These are phyloP conservation scores for Tulasnella sp. DNA, from an alignment of 768 basidiomycete species.

Conservation along the genomic window DNA sequence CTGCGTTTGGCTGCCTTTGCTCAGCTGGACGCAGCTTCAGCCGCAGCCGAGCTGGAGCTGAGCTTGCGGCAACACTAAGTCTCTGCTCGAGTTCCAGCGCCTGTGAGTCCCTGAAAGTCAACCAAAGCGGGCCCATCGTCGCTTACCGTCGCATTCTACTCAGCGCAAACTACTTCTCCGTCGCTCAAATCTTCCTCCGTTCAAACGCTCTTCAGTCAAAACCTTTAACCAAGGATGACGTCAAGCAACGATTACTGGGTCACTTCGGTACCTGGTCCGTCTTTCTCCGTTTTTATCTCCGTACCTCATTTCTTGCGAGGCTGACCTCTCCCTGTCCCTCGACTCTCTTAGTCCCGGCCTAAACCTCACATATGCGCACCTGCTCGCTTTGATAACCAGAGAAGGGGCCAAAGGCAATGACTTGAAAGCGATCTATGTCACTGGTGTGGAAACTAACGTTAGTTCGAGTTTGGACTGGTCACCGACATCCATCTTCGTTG, in stretches of 20 bases:
- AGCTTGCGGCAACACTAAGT: too few species aligned
- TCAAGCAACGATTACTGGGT: constrained; percentile 72
- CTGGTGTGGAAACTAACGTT: constrained; percentile 51
- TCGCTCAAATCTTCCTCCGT: constrained; percentile 79
- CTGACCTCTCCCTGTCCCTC: constrained; percentile 16
- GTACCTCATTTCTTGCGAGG: neutral
- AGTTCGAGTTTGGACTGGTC: neutral
- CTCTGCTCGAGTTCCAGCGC: constrained; percentile 24
- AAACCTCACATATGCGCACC: constrained; percentile 55
- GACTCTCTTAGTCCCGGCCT: constrained; percentile 54
- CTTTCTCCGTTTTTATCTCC: neutral
- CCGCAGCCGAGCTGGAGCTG: too few species aligned
- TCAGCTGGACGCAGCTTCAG: too few species aligned
- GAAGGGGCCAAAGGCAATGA: constrained; percentile 35
- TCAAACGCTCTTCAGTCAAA: constrained; percentile 57
- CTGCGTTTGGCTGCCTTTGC: too few species aligned
- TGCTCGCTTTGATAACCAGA: constrained; percentile 35
- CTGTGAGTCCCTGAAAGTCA: constrained; percentile 8
- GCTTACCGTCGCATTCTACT: neutral
- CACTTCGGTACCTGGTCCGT: constrained; percentile 56
- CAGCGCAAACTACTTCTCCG: constrained; percentile 18
- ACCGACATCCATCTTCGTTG: neutral
- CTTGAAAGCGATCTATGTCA: constrained; percentile 60
- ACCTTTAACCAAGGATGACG: constrained; percentile 48
- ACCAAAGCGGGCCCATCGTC: constrained; percentile 21